Evolutionary conservation across 176 grass and related monocot genomes (phyloP), one percentile per base, ranked within the genome.

Genomic region (Musa itinerans): DNA sequence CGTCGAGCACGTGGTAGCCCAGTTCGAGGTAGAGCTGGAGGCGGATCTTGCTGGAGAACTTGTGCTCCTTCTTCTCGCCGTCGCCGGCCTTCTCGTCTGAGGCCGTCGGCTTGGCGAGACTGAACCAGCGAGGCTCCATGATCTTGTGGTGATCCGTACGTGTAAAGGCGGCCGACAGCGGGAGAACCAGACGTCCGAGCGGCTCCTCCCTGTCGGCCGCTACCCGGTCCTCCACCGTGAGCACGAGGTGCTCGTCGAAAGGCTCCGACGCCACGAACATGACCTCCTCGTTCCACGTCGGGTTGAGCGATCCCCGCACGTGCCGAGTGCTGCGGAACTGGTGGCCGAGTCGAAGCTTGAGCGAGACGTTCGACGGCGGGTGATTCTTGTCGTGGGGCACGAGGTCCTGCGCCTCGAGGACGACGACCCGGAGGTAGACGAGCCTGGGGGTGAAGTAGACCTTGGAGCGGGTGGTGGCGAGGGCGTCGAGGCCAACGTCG

Each of bases 1-100:
- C 90, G 75, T 87, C 88, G 74, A 90, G 81, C 20, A 97, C 90
- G 63, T 97, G 93, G 85, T 97, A 97, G 21, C 90, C 90, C 50
- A 88, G 81, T 70, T 97, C 93, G 58, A 90, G 85, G 69, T 84
- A 86, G 0, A 97, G 75, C 24, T 80, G 74, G 10, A 80, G 78
- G 4, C 70, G 77, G 61, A 78, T 75, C 29, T 20, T 75, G 67
- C 79, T 86, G 84, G 93, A 62, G 72, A 97, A 97, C 10, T 81
- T 65, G 1, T 69, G 63, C 62, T 79, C 23, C 77, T 81, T 83
- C 1, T 57, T 17, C 1, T 8, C 82, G 15, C 61, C 80, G 24
- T 69, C 87, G 24, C 71, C 81, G 0, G 80, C 86, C 72, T 89
- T 74, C 21, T 90, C 85, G 16, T 50, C 58, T 21, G 79, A 65